phyloP scores from a whole-genome alignment of 176 grass and related monocot species.

The Raddia guianensis region DNA sequence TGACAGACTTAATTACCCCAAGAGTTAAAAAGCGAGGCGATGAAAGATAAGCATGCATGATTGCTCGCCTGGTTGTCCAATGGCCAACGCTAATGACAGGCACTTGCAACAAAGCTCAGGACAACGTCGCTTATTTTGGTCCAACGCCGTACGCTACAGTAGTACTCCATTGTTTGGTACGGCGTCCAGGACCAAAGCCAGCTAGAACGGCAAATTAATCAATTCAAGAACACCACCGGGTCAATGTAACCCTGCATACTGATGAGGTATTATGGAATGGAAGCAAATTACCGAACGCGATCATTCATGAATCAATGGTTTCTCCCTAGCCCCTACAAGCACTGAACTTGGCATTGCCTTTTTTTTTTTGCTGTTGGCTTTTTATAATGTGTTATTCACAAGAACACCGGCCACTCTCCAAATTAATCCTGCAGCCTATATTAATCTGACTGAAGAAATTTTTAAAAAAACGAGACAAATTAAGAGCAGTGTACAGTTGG shows the following conservation, averaged over 20 bases:
- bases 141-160: background rate
- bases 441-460: slow-evolving; percentile 22
- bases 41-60: background rate
- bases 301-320: background rate
- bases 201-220: background rate
- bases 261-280: background rate
- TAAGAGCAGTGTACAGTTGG: background rate
- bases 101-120: background rate
- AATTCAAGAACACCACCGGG: background rate
- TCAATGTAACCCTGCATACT: background rate
- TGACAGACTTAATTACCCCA: background rate
- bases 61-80: slow-evolving; percentile 16
- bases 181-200: background rate
- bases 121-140: slow-evolving; percentile 3
- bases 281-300: background rate
- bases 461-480: slow-evolving; percentile 9
- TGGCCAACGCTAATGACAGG: background rate
- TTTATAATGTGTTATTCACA: slow-evolving; percentile 36
- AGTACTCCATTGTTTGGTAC: background rate
- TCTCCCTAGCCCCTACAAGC: background rate
- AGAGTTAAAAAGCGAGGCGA: background rate
- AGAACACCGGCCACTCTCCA: background rate
- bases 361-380: background rate
- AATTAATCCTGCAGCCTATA: slow-evolving; percentile 35
- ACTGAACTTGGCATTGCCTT: background rate